Conservation (phyloP, 2,329 filamentous ascomycete genomes). For the Verticillium nubilum region DNA sequence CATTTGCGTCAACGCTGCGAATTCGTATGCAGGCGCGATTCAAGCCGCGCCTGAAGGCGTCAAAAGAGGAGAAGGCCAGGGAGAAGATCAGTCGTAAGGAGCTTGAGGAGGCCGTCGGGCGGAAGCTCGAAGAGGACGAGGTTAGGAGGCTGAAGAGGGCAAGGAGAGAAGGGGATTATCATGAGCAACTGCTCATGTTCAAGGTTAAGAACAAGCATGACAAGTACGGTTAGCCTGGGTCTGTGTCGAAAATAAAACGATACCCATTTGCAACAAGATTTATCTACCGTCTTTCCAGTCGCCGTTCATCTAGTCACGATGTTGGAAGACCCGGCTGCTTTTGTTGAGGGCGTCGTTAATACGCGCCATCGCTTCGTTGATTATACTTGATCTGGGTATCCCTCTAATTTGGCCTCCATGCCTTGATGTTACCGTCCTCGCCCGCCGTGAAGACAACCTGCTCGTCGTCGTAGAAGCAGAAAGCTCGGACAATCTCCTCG, state of each 20-base stretch:
- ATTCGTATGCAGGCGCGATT: conserved; percentile 94
- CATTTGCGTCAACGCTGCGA: conserved; percentile 66
- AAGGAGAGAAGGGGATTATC: conserved; percentile 79
- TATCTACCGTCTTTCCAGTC: too few species aligned
- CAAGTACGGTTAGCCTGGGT: conserved; percentile 54
- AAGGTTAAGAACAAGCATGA: conserved; percentile 93
- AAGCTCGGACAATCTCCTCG: conserved; percentile 57
- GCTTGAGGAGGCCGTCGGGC: conserved; percentile 73
- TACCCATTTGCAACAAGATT: too few species aligned
- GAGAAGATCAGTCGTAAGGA: conserved; percentile 85
- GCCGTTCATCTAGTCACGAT: background rate
- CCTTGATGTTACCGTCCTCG: conserved; percentile 53
- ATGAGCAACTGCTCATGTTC: conserved; percentile 78
- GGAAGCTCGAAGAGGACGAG: conserved; percentile 77
- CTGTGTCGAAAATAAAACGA: background rate
- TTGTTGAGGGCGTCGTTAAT: too few species aligned
- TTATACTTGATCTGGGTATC: background rate
- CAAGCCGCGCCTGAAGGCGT: conserved; percentile 75
- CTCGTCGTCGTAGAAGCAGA: conserved; percentile 58
- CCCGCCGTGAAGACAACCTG: conserved; percentile 54
- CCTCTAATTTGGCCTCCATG: conserved; percentile 38
- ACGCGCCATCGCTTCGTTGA: background rate
- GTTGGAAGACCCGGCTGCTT: background rate
- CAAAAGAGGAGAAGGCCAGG: conserved; percentile 75
- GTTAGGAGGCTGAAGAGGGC: conserved; percentile 78